phyloP scores from a whole-genome alignment of 148 eudicot genomes.

The Diospyros lotus region DNA sequence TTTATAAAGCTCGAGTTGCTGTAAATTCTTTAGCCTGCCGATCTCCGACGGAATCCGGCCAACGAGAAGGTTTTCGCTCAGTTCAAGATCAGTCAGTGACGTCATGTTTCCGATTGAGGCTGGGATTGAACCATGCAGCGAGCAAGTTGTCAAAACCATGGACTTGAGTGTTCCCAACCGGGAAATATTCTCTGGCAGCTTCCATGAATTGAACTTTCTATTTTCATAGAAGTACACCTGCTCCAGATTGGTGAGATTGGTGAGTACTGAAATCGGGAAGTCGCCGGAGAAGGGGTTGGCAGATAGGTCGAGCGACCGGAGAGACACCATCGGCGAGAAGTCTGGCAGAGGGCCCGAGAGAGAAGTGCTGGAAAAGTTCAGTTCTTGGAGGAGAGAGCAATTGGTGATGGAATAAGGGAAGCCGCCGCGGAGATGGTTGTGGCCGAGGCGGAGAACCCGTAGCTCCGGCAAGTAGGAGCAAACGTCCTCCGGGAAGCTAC shows the following conservation, averaged over 20 bases:
- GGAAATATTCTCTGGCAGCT: slow-evolving; percentile 45
- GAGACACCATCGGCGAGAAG: slow-evolving; percentile 48
- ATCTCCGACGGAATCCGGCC: slow-evolving; percentile 59
- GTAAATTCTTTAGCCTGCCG: slow-evolving; percentile 49
- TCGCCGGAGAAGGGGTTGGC: slow-evolving; percentile 47
- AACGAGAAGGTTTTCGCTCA: slow-evolving; percentile 48
- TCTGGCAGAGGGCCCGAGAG: slow-evolving; percentile 52
- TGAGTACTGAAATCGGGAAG: slow-evolving; percentile 55
- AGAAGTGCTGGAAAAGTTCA: slow-evolving; percentile 32
- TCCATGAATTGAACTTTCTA: slow-evolving; percentile 40
- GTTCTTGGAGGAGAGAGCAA: slow-evolving; percentile 53
- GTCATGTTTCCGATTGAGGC: slow-evolving; percentile 56
- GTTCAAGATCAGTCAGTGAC: slow-evolving; percentile 65
- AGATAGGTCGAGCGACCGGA: slow-evolving; percentile 50
- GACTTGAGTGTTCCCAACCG: slow-evolving; percentile 34
- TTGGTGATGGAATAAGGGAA: slow-evolving; percentile 49
- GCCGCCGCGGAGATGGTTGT: slow-evolving; percentile 39
- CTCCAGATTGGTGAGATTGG: slow-evolving; percentile 51
- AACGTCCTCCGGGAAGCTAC: slow-evolving; percentile 48
- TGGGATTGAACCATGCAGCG: slow-evolving; percentile 48
- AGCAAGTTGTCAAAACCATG: slow-evolving; percentile 51
- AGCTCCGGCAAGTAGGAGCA: slow-evolving; percentile 63
- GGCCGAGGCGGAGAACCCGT: slow-evolving; percentile 40
- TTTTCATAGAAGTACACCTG: slow-evolving; percentile 58
- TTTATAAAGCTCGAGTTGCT: slow-evolving; percentile 60